Evolutionary conservation across 768 basidiomycete species (phyloP), one percentile per base, ranked within the genome.

Genomic region (Gloeophyllum trabeum): DNA sequence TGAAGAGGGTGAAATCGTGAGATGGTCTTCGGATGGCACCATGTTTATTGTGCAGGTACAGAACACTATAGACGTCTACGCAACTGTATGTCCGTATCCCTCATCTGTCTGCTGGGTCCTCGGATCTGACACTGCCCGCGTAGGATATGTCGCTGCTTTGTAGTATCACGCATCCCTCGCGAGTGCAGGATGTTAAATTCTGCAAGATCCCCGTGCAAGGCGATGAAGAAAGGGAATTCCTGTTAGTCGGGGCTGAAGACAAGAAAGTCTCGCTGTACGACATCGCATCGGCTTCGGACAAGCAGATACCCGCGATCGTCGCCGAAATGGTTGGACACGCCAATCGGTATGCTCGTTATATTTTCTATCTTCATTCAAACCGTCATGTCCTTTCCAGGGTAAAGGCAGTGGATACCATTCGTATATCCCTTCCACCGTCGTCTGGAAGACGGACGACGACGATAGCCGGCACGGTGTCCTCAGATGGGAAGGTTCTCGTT

Each of bases 201-300:
- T 78, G 73, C 54, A 69, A 69, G 48, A 72, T 77, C 36, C 36
- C 36, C 69, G 74, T 0, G 61, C 64, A 20, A 73, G 70, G 20
- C 10, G 7, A 7, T 10, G 36, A 37, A 2, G 59, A 63, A 0
- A 75, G 73, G 32, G 84, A 92, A 51, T 57, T 93, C 24, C 63
- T 97, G 5, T 67, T 94, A 40, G 87, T 80, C 5, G 86, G 77
- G 2, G 91, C 84, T 4, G 96, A 99, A 61, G 91, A 97, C 57
- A 90, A 84, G 50, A 86, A 86, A 52, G 65, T 89, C 2, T 75
- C 90, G 1, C 63, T 92, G 6, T 97, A 93, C 61, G 70, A 73
- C 38, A 47, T 87, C 23, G 65, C 68, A 3, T 53, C 62, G 12
- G 57, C 59, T 2, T 58, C 67, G 5, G 55, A 52, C 4, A 42